These are phyloP conservation scores for Alternaria brassicae DNA, from an alignment of 2,329 filamentous ascomycete genomes.

Conservation along the genomic window DNA sequence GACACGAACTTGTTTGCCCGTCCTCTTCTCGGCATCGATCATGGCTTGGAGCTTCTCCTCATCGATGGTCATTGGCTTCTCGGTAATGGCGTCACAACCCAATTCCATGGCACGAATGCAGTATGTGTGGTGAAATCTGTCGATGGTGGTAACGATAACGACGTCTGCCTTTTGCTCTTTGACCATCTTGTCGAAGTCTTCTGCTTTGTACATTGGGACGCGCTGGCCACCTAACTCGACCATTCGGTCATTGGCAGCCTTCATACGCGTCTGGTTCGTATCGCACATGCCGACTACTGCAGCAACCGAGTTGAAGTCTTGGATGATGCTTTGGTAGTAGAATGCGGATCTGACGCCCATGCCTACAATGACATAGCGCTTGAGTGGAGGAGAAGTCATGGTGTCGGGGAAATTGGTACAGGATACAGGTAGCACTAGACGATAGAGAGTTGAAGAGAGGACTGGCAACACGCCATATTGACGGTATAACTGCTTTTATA, in stretches of 20 bases:
- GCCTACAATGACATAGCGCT: constrained; percentile 62
- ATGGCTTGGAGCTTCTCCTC: constrained; percentile 62
- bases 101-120: constrained; percentile 66
- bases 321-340: constrained; percentile 66
- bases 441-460: background rate
- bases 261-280: constrained; percentile 66
- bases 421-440: background rate
- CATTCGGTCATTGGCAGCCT: constrained; percentile 63
- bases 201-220: constrained; percentile 63
- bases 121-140: constrained; percentile 67
- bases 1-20: constrained; percentile 60
- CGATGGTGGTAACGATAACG: constrained; percentile 69
- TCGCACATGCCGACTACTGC: constrained; percentile 65
- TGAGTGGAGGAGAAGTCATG: constrained; percentile 12
- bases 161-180: constrained; percentile 64
- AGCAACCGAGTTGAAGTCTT: constrained; percentile 60
- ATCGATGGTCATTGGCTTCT: constrained; percentile 71
- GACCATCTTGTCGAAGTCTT: constrained; percentile 66
- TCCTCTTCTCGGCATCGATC: constrained; percentile 62
- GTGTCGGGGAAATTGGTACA: background rate
- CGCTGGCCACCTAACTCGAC: constrained; percentile 54
- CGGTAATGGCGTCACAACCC: constrained; percentile 67
- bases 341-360: constrained; percentile 67
- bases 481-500: background rate
- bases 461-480: background rate